Base-by-base conservation (phyloP, 2,329 filamentous ascomycete genomes). In the Penicillium vulpinum region DNA sequence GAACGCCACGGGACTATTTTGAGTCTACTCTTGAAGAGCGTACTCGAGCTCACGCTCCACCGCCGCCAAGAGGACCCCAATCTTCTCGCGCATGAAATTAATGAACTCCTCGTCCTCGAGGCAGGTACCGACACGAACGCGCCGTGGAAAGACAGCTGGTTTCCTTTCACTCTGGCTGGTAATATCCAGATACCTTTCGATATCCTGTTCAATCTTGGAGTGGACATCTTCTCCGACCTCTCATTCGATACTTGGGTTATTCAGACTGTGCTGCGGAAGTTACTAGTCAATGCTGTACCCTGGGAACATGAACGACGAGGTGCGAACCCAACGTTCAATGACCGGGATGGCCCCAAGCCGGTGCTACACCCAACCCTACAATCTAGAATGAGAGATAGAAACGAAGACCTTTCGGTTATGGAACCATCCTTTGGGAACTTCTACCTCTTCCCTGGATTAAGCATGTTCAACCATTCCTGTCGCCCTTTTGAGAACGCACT, bases 111-210 rank as follows among this genome's bases (percentile, higher is more conserved):
- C 18, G 59, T 70, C 1, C 65, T 74, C 1, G 62, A 66, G 22
- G 50, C 48, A 39, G 62, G 60, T 2, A 41, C 45, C 9, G 52
- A 55, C 16, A 26, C 52, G 18, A 48, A 58, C 11, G 35, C 57
- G 7, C 53, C 61, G 10, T 60, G 65, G 56, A 24, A 45, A 11
- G 29, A 57, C 2, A 63, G 22, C 29, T 56, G 51, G 41, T 70
- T 75, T 31, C 72, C 72, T 6, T 75, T 75, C 46, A 70, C 67
- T 7, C 64, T 69, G 24, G 62, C 68, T 2, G 72, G 67, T 15
- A 75, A 75, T 53, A 71, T 75, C 33, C 63, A 63, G n/a, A 68
- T 75, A 4, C 72, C 73, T 0, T 74, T 74, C 44, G 67, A 74
- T 51, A 75, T 75, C 18, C 61, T 75, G 15, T 60, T 66, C 29